phyloP scores from a whole-genome alignment of 2,329 filamentous ascomycete genomes.

The Graphilbum ipis-grandicollis region DNA sequence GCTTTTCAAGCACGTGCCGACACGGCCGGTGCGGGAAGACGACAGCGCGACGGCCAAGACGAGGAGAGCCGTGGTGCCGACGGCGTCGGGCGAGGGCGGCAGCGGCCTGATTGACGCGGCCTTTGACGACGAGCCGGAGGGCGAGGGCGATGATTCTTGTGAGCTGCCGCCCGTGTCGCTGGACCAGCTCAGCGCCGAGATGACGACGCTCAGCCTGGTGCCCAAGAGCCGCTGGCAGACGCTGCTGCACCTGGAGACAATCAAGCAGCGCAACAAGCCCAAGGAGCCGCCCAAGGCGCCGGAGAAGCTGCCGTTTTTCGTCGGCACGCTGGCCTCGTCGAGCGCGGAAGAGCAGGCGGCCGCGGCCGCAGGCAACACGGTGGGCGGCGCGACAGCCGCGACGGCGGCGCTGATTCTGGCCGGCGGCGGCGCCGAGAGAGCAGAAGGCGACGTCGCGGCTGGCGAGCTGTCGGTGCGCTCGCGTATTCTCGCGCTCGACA shows the following conservation, averaged over 20 bases:
- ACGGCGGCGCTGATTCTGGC: background rate
- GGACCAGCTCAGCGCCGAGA: conserved; percentile 65
- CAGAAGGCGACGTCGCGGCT: background rate
- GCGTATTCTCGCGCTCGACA: conserved; percentile 52
- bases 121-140: conserved; percentile 35
- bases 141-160: conserved; percentile 17
- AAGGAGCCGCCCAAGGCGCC: conserved; percentile 81
- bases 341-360: conserved; percentile 5
- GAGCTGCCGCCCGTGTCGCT: conserved; percentile 36
- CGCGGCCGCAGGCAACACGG: background rate
- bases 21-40: conserved; percentile 61
- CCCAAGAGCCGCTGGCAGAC: conserved; percentile 91
- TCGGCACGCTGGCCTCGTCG: conserved; percentile 8
- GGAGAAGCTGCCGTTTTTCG: conserved; percentile 58
- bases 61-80: conserved; percentile 34
- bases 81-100: conserved; percentile 68
- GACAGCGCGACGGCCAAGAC: background rate
- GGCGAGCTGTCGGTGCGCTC: conserved; percentile 22
- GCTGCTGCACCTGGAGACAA: conserved; percentile 76
- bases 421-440: background rate
- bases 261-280: conserved; percentile 87
- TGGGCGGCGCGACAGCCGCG: background rate
- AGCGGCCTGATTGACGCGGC: conserved; percentile 60
- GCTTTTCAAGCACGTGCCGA: conserved; percentile 77
- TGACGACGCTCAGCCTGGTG: conserved; percentile 78